Evolutionary conservation across 108 stramenopile genomes (phyloP), one percentile per base, ranked within the genome.

Genomic region (Cylindrotheca closterium): DNA sequence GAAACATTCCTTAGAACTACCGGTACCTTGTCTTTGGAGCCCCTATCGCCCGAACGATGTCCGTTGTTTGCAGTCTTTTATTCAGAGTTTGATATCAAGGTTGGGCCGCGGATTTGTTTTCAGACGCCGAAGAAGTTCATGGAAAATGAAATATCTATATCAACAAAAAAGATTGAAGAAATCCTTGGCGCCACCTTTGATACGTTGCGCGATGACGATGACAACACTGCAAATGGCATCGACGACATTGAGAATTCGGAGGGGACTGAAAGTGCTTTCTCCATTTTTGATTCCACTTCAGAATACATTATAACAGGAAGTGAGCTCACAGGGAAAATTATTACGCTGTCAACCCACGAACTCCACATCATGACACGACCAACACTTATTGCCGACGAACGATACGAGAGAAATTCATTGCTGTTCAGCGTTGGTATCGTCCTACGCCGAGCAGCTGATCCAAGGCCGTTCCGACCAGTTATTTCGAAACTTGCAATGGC

Each of bases 291-390:
- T 46, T 82, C 85, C 0, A 84, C 86, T 1, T 73, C 73, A 27
- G 89, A 91, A 54, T 94, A 88, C 67, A 89, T 89, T 22, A 91
- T 94, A 47, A 94, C 89, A 7, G 93, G 89, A 22, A 82, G 75
- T 32, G 93, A 91, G 52, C 53, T 91, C 37, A 79, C 88, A 4
- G 84, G 86, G 50, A 85, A 86, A 58, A 80, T 85, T 23, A 84
- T 91, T 28, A 87, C 78, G 25, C 78, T 91, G 3, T 83, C 79
- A 29, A 87, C 93, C 4, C 84, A 87, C 57, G 68, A 77, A n/a
- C 79, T 87, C 71, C 89, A 89, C 47, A 77, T 94, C 28, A 62
- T 94, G 55, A 84, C 88, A 22, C 64, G 86, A 18, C 93, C 93
- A 7, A 84, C 77, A 24, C 74, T 87, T 34, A 89, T 91, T 21